Conservation (phyloP, 257 asterid species). For the Penstemon davidsonii region DNA sequence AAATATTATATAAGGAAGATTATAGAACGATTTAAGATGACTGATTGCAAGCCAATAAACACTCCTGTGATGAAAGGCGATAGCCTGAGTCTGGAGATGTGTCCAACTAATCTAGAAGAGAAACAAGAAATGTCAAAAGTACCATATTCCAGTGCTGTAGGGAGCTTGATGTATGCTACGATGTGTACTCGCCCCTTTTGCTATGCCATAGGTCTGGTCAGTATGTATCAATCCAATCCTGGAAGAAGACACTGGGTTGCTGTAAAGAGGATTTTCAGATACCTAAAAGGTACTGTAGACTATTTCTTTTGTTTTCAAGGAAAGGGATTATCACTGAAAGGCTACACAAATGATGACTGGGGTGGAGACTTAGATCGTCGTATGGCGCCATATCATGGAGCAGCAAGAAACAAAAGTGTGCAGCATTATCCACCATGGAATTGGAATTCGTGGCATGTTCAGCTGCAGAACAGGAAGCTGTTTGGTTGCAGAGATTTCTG, state of each 20-base stretch:
- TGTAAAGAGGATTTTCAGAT: not conserved
- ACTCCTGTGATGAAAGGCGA: not conserved
- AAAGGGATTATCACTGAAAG: not conserved
- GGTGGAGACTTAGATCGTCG: not conserved
- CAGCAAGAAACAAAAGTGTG: not conserved
- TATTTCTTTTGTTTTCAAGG: not conserved
- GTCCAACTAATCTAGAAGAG: not conserved
- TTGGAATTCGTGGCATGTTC: not conserved
- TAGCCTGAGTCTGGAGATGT: not conserved
- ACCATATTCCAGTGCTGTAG: not conserved
- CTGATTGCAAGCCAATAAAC: not conserved
- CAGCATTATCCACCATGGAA: not conserved
- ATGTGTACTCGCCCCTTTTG: not conserved
- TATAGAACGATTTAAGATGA: not conserved
- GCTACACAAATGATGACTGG: not conserved
- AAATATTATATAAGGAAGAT: not conserved
- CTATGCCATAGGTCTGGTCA: not conserved
- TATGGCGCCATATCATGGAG: not conserved
- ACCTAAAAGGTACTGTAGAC: not conserved
- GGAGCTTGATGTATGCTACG: not conserved
- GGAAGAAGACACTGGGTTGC: not conserved
- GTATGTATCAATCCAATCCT: not conserved
- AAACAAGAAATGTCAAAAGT: not conserved
- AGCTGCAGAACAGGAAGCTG: no score
- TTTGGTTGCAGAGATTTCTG: no score